These are phyloP conservation scores for Oxyria digyna DNA, from an alignment of 148 eudicot genomes.

Conservation along the genomic window DNA sequence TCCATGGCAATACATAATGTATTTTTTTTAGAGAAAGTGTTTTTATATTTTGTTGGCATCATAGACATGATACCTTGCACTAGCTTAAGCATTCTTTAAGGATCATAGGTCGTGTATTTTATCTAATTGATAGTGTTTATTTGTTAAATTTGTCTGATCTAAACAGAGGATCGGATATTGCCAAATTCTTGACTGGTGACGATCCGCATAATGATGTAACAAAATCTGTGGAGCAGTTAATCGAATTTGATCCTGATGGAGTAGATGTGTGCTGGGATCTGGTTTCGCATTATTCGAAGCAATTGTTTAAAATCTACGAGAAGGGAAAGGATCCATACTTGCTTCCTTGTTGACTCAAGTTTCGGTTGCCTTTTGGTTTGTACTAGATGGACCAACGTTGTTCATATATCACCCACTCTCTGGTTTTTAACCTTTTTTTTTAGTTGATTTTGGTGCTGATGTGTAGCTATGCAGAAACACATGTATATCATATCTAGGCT, in stretches of 20 bases:
- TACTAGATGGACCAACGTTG: too few species aligned
- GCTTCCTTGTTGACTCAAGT: too few species aligned
- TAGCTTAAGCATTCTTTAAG: neutral
- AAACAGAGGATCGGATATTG: slow-evolving; percentile 51
- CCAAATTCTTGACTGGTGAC: slow-evolving; percentile 53
- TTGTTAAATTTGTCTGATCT: neutral
- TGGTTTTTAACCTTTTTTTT: too few species aligned
- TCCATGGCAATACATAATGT: too few species aligned
- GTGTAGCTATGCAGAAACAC: too few species aligned
- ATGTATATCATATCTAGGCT: too few species aligned
- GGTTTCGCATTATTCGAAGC: slow-evolving; percentile 61
- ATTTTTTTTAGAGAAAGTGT: too few species aligned
- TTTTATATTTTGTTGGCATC: neutral
- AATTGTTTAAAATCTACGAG: slow-evolving; percentile 54
- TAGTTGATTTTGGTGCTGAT: too few species aligned
- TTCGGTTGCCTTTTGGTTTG: too few species aligned
- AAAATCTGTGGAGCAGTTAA: slow-evolving; percentile 52
- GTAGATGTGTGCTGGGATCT: slow-evolving; percentile 36
- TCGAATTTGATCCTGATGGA: slow-evolving; percentile 23
- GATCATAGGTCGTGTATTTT: neutral
- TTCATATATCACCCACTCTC: too few species aligned
- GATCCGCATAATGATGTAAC: slow-evolving; percentile 33
- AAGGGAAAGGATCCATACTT: slow-evolving; percentile 46
- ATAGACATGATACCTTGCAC: neutral
- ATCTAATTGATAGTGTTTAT: too few species aligned